Base-by-base conservation (phyloP, 2,329 filamentous ascomycete genomes). In the Lachnellula cervina region DNA sequence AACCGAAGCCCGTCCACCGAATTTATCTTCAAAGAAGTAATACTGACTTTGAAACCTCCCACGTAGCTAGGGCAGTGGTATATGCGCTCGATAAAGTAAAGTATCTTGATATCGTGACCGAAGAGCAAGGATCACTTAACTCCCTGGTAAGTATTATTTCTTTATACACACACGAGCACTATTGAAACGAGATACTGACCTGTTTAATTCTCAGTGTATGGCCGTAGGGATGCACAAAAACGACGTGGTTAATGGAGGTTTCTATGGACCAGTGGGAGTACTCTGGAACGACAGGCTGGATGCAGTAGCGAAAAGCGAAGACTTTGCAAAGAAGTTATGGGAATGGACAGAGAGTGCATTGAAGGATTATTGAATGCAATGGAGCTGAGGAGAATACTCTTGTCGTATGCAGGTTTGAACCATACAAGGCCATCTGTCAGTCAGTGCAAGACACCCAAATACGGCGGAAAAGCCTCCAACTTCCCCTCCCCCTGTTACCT, bases 301-400 rank as follows among this genome's bases (percentile, higher is more conserved):
- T 23, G 47, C 48, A 43, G 51, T 58, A 43, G 59, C 63, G 17
- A 63, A 60, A 48, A 65, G 69, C 54, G 63, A 68, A 40, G 57
- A 67, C 4, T 51, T 75, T 51, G 70, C 66, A 1, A 66, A 63
- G 50, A 61, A 67, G 64, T 49, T 76, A 56, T 76, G 73, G 73
- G 62, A 69, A 21, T 76, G 73, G 72, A 75, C 73, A 8, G 43
- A 62, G 34, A 43, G 57, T 34, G 57, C 49, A 2, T 49, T 62
- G 49, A 17, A 35, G 16, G 17, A 17, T 38, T 40, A 47, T 38
- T 38, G 35, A 21, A 21, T 32, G 46, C 28, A 34, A 9, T 8
- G 16, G n/a, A 38, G 6, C 0, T 9, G 46, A 17, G 21, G 42
- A 25, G 38, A 17, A 44, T 17, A 4, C 16, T 19, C 16, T 44